Percentiles rank a stretch among this genome's conserved stretches.
phyloP scores from a whole-genome alignment of 306 rosid species.

The Corylus avellana region DNA sequence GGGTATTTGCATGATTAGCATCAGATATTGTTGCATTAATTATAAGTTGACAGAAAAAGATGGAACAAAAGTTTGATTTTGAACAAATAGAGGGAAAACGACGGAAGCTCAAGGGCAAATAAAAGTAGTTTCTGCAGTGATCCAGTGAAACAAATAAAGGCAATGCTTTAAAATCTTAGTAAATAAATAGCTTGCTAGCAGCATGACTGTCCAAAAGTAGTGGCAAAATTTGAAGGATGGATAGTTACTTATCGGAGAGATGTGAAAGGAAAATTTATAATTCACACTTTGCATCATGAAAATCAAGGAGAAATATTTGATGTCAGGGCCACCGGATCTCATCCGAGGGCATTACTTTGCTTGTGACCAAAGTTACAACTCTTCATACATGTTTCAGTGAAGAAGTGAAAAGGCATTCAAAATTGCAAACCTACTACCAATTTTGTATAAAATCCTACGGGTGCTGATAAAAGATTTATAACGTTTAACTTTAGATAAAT shows the following conservation, averaged over 20 bases:
- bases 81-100: neutral
- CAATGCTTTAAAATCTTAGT: neutral
- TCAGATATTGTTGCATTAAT: neutral
- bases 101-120: neutral
- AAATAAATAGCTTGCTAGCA: neutral
- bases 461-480: neutral
- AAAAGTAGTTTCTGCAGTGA: neutral
- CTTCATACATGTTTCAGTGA: slow-evolving; percentile 7
- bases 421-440: neutral
- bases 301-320: neutral
- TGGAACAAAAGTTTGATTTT: neutral
- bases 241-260: neutral
- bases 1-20: neutral
- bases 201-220: neutral
- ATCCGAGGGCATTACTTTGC: neutral
- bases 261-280: neutral
- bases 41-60: neutral
- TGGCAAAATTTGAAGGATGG: neutral
- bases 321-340: neutral
- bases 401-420: neutral
- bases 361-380: neutral
- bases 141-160: neutral
- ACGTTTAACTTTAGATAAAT: neutral
- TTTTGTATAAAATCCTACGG: neutral
- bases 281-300: neutral